Evolutionary conservation across 345 rosid species (phyloP).

Genomic region (Capsella bursapastoris): DNA sequence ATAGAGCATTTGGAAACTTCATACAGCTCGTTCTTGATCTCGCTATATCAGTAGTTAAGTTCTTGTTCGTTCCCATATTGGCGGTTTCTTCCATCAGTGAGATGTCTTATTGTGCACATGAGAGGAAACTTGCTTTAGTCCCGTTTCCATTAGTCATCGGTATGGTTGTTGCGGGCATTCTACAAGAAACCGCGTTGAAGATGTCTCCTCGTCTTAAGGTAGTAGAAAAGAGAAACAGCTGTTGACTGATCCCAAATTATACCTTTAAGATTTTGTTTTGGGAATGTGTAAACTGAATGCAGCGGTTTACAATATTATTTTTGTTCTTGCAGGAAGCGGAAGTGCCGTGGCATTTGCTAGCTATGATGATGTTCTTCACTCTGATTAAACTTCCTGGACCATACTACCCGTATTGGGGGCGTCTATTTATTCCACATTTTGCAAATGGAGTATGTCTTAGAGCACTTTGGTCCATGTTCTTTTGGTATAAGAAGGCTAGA

Average conservation of each 20-base stretch:
- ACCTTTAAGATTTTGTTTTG: too few species aligned
- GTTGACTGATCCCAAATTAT: not conserved
- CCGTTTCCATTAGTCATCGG: conserved; percentile 77
- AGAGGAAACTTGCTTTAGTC: conserved; percentile 68
- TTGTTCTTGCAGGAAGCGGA: conserved; percentile 64
- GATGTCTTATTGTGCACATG: conserved; percentile 96
- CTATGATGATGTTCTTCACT: conserved; percentile 60
- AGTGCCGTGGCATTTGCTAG: conserved; percentile 89
- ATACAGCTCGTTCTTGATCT: conserved; percentile 78
- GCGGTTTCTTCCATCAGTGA: conserved; percentile 85
- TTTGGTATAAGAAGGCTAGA: conserved; percentile 65
- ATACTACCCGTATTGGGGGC: conserved; percentile 87
- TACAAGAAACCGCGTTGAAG: conserved; percentile 64
- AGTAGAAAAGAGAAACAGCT: not conserved
- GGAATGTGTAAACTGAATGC: too few species aligned
- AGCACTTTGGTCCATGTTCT: conserved; percentile 61
- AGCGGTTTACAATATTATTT: not conserved
- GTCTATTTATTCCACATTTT: conserved; percentile 74
- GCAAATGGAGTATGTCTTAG: conserved; percentile 82
- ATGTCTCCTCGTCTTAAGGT: conserved; percentile 83
- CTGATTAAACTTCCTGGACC: conserved; percentile 84
- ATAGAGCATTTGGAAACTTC: conserved; percentile 66
- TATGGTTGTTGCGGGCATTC: conserved; percentile 57
- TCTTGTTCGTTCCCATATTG: conserved; percentile 68
- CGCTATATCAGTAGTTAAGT: conserved; percentile 62